phyloP scores from a whole-genome alignment of 495 filamentous ascomycete species.

The Neurospora sp. region DNA sequence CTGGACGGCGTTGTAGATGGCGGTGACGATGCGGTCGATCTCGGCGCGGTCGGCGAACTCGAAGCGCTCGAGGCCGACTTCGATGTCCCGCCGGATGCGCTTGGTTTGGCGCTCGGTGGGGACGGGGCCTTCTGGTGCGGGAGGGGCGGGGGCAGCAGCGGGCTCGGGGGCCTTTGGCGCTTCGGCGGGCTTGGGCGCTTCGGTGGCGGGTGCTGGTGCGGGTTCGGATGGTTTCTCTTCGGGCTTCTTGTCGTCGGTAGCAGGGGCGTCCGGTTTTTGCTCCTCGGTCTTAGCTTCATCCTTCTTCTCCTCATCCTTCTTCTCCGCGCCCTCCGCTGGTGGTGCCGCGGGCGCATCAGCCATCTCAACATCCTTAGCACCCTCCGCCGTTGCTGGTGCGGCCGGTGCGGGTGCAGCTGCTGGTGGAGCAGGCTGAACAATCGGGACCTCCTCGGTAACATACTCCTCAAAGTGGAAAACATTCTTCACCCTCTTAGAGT shows the following conservation, averaged over 20 bases:
- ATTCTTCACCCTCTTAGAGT: constrained; percentile 66
- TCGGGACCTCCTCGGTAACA: constrained; percentile 47
- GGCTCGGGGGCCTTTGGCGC: neutral
- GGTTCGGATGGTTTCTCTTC: neutral
- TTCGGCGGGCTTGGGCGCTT: constrained; percentile 7
- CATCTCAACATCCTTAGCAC: constrained; percentile 18
- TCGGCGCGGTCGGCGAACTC: constrained; percentile 63
- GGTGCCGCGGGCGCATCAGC: constrained; percentile 4
- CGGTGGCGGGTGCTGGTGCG: neutral
- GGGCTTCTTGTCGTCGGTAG: neutral
- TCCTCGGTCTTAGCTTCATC: neutral
- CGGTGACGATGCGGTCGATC: constrained; percentile 68
- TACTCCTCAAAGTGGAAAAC: constrained; percentile 79
- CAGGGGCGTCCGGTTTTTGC: neutral
- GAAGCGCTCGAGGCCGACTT: constrained; percentile 84
- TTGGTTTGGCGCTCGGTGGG: constrained; percentile 27
- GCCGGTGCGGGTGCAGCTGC: constrained; percentile 7
- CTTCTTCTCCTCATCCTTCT: neutral
- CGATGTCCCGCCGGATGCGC: constrained; percentile 58
- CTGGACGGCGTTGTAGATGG: constrained; percentile 72
- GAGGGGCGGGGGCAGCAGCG: neutral
- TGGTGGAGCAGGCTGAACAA: constrained; percentile 31
- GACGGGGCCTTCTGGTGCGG: constrained; percentile 5
- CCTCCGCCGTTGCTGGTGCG: constrained; percentile 4
- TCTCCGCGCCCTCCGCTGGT: neutral